These are phyloP conservation scores for Hymenoscyphus albidus DNA, from an alignment of 2,329 filamentous ascomycete species.

Conservation along the genomic window DNA sequence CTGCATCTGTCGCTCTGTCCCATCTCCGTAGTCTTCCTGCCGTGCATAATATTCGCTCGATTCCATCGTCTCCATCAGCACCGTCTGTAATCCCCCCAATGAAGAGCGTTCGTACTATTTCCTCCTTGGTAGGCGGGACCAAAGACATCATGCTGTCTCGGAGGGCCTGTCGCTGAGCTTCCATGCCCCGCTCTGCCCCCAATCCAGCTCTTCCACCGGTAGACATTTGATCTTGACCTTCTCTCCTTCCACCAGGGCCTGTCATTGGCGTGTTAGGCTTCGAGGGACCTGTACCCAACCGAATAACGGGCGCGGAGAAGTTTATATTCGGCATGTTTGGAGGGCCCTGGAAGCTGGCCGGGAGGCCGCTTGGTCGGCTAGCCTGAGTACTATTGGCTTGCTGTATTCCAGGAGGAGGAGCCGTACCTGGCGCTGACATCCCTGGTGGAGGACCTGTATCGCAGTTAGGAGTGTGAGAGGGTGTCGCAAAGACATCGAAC, in stretches of 20 bases:
- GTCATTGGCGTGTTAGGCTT: constrained; percentile 49
- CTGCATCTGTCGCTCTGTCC: constrained; percentile 71
- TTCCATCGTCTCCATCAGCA: constrained; percentile 68
- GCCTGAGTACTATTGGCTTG: constrained; percentile 70
- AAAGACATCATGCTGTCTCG: constrained; percentile 68
- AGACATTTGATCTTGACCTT: constrained; percentile 41
- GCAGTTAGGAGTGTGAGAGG: constrained; percentile 17
- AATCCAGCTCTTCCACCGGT: constrained; percentile 37
- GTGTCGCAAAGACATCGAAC: constrained; percentile 29
- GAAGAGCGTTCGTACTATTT: constrained; percentile 88
- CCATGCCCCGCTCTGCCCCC: constrained; percentile 48
- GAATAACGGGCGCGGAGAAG: constrained; percentile 94
- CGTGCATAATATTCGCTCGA: constrained; percentile 74
- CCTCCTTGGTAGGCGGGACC: constrained; percentile 80
- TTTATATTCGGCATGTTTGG: constrained; percentile 96
- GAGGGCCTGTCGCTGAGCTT: constrained; percentile 61
- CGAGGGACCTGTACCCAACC: constrained; percentile 74
- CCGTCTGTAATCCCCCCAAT: constrained; percentile 81
- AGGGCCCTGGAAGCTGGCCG: constrained; percentile 80
- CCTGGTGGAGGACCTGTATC: constrained; percentile 68
- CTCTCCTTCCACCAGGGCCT: constrained; percentile 43
- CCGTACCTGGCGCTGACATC: constrained; percentile 78
- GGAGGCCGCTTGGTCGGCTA: constrained; percentile 76
- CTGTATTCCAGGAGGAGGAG: constrained; percentile 72
- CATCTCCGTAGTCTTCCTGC: constrained; percentile 79